Base-by-base conservation (phyloP, 75 land plant species). In the Isoetes taiwanensis region DNA sequence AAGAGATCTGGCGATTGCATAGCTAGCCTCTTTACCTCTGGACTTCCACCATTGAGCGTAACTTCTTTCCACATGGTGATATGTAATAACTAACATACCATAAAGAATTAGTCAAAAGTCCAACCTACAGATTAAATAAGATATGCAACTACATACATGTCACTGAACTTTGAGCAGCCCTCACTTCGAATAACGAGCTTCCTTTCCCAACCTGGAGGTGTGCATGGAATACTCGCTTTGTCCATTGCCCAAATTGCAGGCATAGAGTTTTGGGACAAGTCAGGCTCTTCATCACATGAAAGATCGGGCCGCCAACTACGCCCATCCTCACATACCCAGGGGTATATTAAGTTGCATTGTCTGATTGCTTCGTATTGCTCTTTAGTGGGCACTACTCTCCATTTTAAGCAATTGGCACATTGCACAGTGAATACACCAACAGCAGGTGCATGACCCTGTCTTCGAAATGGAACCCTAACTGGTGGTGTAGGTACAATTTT, bases 371-470 rank as follows among this genome's bases (percentile, higher is more conserved):
- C 91, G 52, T 85, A 89, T 32, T 73, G 73, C 52, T 73, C 86
- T 58, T 89, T 81, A 4, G 80, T 76, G 10, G 90, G 86, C n/a
- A 85, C 71, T 11, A 89, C 59, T 60, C 96, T 78, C 96, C 96
- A 89, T 32, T 89, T 78, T 30, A 81, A 66, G 61, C 96, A 89
- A 0, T 31, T 20, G 1, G 82, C 76, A 65, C 96, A 89, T 33
- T 89, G 96, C 6, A 85, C 82, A 27, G 90, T 76, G 50, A 70
- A 89, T 5, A 83, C 78, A 54, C 80, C 86, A 4, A 89, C 78
- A 35, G 79, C 61, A 35, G 84, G 74, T 41, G 74, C n/a, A n/a
- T n/a, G n/a, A n/a, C n/a, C n/a, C n/a, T n/a, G n/a, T n/a, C n/a
- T n/a, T n/a, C n/a, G n/a, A n/a, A n/a, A n/a, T n/a, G n/a, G n/a